Percentiles rank a stretch among this genome's conserved stretches.
These are phyloP conservation scores for Pyricularia pennisetigena DNA, from an alignment of 2,329 filamentous ascomycete genomes.

Conservation along the genomic window DNA sequence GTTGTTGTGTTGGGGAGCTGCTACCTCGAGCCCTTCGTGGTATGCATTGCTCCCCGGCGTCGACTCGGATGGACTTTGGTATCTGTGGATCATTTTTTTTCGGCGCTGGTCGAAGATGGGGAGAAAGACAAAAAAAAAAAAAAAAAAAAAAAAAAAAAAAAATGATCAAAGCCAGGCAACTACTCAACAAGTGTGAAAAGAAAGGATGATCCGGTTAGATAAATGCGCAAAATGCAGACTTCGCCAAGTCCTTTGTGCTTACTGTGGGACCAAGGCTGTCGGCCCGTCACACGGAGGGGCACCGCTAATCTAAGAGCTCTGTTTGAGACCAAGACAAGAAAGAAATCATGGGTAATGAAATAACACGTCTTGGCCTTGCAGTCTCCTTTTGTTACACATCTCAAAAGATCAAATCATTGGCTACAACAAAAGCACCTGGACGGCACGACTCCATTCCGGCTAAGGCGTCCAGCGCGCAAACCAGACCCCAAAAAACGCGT, in stretches of 20 bases:
- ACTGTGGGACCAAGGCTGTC: neutral
- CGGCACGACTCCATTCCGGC: no score
- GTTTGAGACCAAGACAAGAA: neutral
- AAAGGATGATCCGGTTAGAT: neutral
- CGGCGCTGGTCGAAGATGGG: neutral
- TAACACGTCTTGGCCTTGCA: neutral
- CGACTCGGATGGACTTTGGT: neutral
- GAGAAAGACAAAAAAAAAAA: neutral
- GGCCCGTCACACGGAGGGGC: no score
- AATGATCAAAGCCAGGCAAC: neutral
- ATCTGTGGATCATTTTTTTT: neutral
- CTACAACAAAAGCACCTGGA: neutral
- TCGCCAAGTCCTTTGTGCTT: neutral
- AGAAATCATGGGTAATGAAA: neutral
- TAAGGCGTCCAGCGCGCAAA: no score
- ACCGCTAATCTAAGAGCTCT: neutral
- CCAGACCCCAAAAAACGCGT: no score
- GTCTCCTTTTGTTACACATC: neutral
- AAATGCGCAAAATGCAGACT: neutral
- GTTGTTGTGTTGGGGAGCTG: neutral
- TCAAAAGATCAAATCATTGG: neutral
- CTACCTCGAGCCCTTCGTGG: neutral
- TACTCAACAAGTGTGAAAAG: neutral
- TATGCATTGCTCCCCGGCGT: neutral
- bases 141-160: no score